Evolutionary conservation across 371 early-diverging fungal genomes (phyloP).

Genomic region (Actinomucor elegans): DNA sequence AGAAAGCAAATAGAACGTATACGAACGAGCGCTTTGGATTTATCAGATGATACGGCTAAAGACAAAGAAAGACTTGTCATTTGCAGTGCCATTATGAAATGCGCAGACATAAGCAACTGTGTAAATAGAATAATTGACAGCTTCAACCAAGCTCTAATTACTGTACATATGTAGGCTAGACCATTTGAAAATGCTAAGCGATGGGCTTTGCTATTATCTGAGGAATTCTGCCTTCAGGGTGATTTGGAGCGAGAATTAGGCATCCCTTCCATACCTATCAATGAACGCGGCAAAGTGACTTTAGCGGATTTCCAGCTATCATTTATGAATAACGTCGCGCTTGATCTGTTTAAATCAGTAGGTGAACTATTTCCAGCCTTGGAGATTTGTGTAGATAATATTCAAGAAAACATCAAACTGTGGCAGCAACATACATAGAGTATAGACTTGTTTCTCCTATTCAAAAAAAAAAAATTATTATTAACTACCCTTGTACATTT

Average conservation of each 20-base stretch:
- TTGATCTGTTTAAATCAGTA: constrained; percentile 52
- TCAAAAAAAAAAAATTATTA: not conserved
- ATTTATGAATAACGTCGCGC: constrained; percentile 67
- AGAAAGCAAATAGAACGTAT: constrained; percentile 54
- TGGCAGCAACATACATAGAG: too few species aligned
- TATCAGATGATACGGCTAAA: not conserved
- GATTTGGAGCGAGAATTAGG: constrained; percentile 62
- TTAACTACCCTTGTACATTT: not conserved
- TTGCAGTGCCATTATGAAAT: constrained; percentile 74
- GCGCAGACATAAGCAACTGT: constrained; percentile 80
- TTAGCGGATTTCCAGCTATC: constrained; percentile 62
- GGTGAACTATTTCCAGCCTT: constrained; percentile 19
- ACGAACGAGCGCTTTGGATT: not conserved
- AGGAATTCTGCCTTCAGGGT: constrained; percentile 64
- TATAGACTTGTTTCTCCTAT: not conserved
- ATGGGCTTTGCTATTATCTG: constrained; percentile 57
- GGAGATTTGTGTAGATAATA: constrained; percentile 28
- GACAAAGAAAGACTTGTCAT: constrained; percentile 54
- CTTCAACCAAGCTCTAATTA: not conserved
- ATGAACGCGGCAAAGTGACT: constrained; percentile 49
- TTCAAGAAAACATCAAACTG: constrained; percentile 35
- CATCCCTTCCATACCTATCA: constrained; percentile 51
- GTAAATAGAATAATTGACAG: constrained; percentile 37
- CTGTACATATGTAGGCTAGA: constrained; percentile 43
- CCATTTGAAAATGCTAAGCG: constrained; percentile 52